These are phyloP conservation scores for Wickerhamiella allomyrinae DNA, from an alignment of 805 yeast species.

Conservation along the genomic window DNA sequence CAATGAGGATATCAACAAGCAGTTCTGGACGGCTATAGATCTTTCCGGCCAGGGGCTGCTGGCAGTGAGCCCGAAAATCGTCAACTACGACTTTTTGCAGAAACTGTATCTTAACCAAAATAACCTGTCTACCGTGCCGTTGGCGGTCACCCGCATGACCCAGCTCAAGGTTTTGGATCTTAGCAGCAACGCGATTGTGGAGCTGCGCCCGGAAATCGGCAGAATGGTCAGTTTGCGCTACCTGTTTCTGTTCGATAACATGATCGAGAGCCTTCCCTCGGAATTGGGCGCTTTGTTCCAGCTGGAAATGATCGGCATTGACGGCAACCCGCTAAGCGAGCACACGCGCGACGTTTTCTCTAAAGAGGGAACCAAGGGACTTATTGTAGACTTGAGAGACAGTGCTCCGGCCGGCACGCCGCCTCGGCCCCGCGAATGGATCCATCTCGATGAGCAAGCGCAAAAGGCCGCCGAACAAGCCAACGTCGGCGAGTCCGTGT, in stretches of 20 bases:
- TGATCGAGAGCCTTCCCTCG: slow-evolving; percentile 57
- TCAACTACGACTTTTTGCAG: slow-evolving; percentile 72
- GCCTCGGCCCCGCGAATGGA: slow-evolving; percentile 72
- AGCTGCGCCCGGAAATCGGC: slow-evolving; percentile 77
- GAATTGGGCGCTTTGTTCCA: slow-evolving; percentile 79
- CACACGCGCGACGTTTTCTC: slow-evolving; percentile 53
- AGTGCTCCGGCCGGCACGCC: slow-evolving; percentile 51
- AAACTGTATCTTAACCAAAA: slow-evolving; percentile 81
- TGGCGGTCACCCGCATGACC: slow-evolving; percentile 48
- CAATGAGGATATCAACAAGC: slow-evolving; percentile 36
- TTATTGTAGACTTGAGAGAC: slow-evolving; percentile 71
- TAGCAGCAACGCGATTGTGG: slow-evolving; percentile 57
- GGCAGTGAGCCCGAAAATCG: slow-evolving; percentile 55
- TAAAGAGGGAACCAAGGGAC: slow-evolving; percentile 70
- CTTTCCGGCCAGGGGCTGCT: slow-evolving; percentile 77
- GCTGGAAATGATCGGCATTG: slow-evolving; percentile 76
- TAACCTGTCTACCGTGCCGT: slow-evolving; percentile 53
- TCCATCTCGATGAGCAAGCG: slow-evolving; percentile 63
- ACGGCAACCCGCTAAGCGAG: slow-evolving; percentile 75
- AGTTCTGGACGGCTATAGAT: slow-evolving; percentile 90
- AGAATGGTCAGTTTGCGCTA: slow-evolving; percentile 65
- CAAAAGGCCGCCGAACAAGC: slow-evolving; percentile 26
- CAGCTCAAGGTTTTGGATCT: slow-evolving; percentile 74
- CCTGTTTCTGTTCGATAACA: slow-evolving; percentile 78
- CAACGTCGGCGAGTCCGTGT: neutral